Evolutionary conservation across 495 filamentous ascomycete genomes (phyloP), one percentile per base, ranked within the genome.

Genomic region (Chlorociboria aeruginascens): DNA sequence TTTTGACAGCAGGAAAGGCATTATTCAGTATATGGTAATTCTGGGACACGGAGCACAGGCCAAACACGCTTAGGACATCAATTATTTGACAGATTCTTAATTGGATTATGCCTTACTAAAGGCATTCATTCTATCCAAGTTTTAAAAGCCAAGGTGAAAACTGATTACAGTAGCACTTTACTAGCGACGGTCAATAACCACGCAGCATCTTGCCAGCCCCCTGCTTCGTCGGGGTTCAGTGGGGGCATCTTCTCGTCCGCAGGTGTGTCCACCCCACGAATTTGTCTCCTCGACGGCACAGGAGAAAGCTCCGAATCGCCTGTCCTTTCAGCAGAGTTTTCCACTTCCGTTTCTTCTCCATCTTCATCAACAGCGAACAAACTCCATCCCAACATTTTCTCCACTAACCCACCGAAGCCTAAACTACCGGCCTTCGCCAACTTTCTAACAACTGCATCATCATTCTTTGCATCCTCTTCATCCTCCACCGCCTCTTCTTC

Each of bases 151-250:
- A 20, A 25, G 20, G 20, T 25, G 20, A 25, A 25, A 25, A 25
- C 20, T 44, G 6, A 25, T 53, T 32, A 60, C 9, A 60, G 42
- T 28, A 93, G 62, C 16, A 85, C 78, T 51, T 81, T 85, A 32
- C 77, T 82, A 17, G 85, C 82, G 42, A 89, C 78, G 40, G 77
- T 80, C 42, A 94, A 66, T 49, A 95, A 64, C 89, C 86, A 95
- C 25, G 82, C 75, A 32, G 85, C 88, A 68, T 94, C 89, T 49
- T 82, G 74, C 88, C 85, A 93, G 8, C 76, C 79, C 11, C 81
- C 77, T 10, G 69, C 71, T 43, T 79, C 69, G 30, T 74, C 70
- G 41, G 62, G 54, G 40, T 64, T 66, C 0, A 70, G 71, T 0
- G 70, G 67, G 29, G 68, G 70, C 31, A 70, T 56, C 14, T 46